A percentile compares a stretch with the other conserved stretches of the same genome.
Conservation (phyloP, 192 early-diverging fungal species). For the Coemansia asiatica region DNA sequence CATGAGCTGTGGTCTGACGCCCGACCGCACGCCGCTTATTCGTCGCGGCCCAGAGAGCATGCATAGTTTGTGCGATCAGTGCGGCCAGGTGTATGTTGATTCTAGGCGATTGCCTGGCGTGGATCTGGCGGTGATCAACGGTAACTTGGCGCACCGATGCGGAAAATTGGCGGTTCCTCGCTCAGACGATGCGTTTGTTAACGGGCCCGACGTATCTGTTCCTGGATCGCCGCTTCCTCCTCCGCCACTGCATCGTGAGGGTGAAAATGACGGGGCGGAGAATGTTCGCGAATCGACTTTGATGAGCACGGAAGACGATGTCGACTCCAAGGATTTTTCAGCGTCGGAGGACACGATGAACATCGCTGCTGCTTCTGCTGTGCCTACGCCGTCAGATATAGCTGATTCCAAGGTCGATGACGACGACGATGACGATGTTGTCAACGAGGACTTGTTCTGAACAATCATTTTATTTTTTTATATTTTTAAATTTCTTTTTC, state of each 20-base stretch:
- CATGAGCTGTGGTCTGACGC: conserved; percentile 45
- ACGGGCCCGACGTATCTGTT: background rate
- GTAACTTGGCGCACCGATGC: conserved; percentile 27
- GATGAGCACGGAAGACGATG: background rate
- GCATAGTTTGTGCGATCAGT: conserved; percentile 51
- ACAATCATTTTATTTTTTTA: background rate
- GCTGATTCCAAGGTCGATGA: background rate
- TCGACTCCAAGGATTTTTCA: background rate
- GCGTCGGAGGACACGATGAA: background rate
- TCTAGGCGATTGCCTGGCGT: conserved; percentile 25
- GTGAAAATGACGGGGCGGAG: background rate
- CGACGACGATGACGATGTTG: conserved; percentile 8
- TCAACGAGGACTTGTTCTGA: conserved; percentile 1
- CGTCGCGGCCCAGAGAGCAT: conserved; percentile 49
- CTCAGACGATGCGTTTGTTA: conserved; percentile 1
- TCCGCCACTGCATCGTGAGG: background rate
- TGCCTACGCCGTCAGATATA: background rate
- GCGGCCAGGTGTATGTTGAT: conserved; percentile 25
- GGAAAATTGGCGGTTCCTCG: conserved; percentile 12
- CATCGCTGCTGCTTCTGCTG: background rate
- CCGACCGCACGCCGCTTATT: conserved; percentile 47
- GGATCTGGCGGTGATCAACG: conserved; percentile 17
- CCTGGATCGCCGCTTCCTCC: background rate
- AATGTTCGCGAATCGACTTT: too few relatives aligned
- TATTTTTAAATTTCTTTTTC: background rate